These are phyloP conservation scores for Dillenia turbinata DNA, from an alignment of 164 flowering plant species.

Conservation along the genomic window DNA sequence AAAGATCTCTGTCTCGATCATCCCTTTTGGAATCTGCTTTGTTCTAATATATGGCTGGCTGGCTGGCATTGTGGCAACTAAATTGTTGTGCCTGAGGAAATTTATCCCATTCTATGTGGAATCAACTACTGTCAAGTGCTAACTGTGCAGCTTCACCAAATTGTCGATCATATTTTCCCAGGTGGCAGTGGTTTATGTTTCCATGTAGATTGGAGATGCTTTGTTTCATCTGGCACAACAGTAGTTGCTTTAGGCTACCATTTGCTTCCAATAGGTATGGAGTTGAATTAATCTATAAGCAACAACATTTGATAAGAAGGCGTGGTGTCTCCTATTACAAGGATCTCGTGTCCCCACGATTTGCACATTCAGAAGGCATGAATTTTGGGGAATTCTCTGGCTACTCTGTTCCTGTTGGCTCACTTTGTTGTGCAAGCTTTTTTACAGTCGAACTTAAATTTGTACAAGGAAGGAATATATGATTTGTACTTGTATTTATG, in stretches of 20 bases:
- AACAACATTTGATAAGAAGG: constrained; percentile 83
- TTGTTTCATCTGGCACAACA: constrained; percentile 40
- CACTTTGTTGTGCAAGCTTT: no score
- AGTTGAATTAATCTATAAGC: constrained; percentile 68
- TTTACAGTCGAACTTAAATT: no score
- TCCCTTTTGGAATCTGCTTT: constrained; percentile 4
- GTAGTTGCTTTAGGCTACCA: constrained; percentile 48
- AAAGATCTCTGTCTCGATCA: no score
- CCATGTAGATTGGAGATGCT: constrained; percentile 30
- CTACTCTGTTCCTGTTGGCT: no score
- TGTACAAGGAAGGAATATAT: no score
- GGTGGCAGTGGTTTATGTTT: constrained; percentile 24
- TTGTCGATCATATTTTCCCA: constrained; percentile 3
- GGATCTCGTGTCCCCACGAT: constrained; percentile 96
- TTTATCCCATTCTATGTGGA: constrained; percentile 19
- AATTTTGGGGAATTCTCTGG: not conserved
- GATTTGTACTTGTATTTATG: constrained; percentile 10
- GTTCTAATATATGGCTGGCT: constrained; percentile 28
- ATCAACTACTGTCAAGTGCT: constrained; percentile 23
- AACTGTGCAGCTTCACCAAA: constrained; percentile 3
- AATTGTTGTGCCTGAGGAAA: constrained; percentile 47
- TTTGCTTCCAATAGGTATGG: constrained; percentile 70
- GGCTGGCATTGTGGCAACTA: constrained; percentile 36
- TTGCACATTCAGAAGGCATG: constrained; percentile 83
- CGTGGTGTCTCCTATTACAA: constrained; percentile 99